Evolutionary conservation across 1,284 basidiomycete species (phyloP).

Genomic region (Cryptococcus depauperatus): DNA sequence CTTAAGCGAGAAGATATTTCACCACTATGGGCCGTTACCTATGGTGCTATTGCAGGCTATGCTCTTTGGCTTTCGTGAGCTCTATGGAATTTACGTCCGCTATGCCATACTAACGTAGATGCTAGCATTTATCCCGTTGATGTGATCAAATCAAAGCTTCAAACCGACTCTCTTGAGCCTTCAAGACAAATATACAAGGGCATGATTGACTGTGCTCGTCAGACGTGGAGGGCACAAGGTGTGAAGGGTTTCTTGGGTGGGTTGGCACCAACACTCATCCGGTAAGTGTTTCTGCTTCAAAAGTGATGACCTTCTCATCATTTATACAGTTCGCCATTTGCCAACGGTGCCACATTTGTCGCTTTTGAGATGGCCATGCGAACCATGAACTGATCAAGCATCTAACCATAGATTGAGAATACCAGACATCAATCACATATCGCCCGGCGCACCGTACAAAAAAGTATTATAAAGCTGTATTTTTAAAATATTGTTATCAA

Average conservation of each 20-base stretch:
- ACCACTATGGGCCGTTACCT: slow-evolving; percentile 67
- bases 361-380: slow-evolving; percentile 78
- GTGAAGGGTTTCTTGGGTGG: slow-evolving; percentile 80
- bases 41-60: slow-evolving; percentile 65
- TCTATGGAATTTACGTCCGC: not conserved
- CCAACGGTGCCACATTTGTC: slow-evolving; percentile 87
- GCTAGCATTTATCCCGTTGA: slow-evolving; percentile 81
- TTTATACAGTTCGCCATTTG: slow-evolving; percentile 44
- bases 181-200: slow-evolving; percentile 70
- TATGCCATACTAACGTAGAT: slow-evolving; percentile 5
- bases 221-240: slow-evolving; percentile 74
- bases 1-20: slow-evolving; percentile 67
- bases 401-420: no score
- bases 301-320: not conserved
- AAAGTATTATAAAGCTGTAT: no score
- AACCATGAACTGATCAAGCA: slow-evolving; percentile 30
- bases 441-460: no score
- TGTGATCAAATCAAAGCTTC: slow-evolving; percentile 90
- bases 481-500: no score
- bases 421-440: no score
- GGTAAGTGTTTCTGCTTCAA: slow-evolving; percentile 50
- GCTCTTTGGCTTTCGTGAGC: slow-evolving; percentile 44
- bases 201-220: slow-evolving; percentile 70
- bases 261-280: slow-evolving; percentile 78
- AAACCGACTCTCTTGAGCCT: slow-evolving; percentile 78